Conservation (phyloP, 257 asterid species). For the Petunia secreta region DNA sequence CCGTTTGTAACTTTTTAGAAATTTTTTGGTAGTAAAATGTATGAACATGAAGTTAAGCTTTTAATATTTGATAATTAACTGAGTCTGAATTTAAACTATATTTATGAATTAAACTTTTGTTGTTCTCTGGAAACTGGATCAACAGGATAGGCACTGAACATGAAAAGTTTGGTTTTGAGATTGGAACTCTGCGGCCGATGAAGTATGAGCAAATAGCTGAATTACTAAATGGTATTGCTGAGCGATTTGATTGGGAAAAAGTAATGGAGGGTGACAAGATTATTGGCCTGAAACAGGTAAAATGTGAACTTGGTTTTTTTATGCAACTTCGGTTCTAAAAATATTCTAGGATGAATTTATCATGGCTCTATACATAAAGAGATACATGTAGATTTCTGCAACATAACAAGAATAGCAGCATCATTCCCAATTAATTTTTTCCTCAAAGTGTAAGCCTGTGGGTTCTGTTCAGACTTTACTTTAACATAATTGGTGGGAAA, state of each 20-base stretch:
- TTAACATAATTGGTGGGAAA: conserved; percentile 6
- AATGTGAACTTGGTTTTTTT: conserved; percentile 1
- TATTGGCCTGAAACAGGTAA: conserved; percentile 95
- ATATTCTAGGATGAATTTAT: background rate
- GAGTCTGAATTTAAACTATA: background rate
- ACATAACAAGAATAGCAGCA: background rate
- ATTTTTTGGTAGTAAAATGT: background rate
- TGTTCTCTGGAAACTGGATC: conserved; percentile 25
- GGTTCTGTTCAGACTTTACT: background rate
- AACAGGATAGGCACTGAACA: conserved; percentile 99
- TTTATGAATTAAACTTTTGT: conserved; percentile 4
- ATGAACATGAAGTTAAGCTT: background rate
- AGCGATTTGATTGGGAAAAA: conserved; percentile 99
- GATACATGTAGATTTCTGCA: background rate
- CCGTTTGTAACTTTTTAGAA: conserved; percentile 10
- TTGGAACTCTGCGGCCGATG: conserved; percentile 76
- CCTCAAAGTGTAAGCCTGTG: background rate
- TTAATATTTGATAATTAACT: background rate
- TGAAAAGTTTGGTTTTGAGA: conserved; percentile 94
- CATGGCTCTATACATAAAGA: background rate
- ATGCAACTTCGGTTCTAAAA: background rate
- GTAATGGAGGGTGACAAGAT: conserved; percentile 88
- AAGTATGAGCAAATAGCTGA: conserved; percentile 89
- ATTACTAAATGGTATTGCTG: conserved; percentile 80
- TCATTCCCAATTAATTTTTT: background rate